Percentiles rank a stretch among this genome's conserved stretches.
Evolutionary conservation across 257 asterid genomes (phyloP).

Genomic region (Gentiana macrophylla): DNA sequence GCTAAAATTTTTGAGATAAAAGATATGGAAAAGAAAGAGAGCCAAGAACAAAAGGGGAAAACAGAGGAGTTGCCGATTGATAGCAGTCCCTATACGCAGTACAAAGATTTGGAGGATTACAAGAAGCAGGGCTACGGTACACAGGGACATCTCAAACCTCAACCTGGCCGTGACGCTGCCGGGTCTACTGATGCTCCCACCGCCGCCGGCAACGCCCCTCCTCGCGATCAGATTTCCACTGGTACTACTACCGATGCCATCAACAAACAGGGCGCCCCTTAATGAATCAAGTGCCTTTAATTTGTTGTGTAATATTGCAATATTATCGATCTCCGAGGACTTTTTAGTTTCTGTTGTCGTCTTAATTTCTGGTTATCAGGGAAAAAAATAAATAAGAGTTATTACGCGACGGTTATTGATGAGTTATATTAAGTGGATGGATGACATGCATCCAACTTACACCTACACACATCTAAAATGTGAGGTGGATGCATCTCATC

Average conservation of each 20-base stretch:
- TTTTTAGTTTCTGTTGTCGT: not conserved
- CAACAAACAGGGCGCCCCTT: constrained; percentile 23
- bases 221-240: constrained; percentile 23
- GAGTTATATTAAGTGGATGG: too few relatives aligned
- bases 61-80: constrained; percentile 53
- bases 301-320: too few relatives aligned
- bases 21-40: constrained; percentile 30
- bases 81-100: constrained; percentile 78
- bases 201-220: constrained; percentile 19
- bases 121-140: constrained; percentile 75
- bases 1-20: not conserved
- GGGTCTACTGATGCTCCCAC: constrained; percentile 84
- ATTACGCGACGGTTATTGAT: too few relatives aligned
- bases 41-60: constrained; percentile 12
- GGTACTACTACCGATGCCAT: constrained; percentile 29
- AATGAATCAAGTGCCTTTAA: not conserved
- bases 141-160: constrained; percentile 62
- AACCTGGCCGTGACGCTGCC: constrained; percentile 81
- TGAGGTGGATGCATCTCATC: too few relatives aligned
- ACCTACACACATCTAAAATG: too few relatives aligned
- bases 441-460: too few relatives aligned
- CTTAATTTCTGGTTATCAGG: too few relatives aligned
- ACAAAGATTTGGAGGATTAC: constrained; percentile 80
- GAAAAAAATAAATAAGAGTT: too few relatives aligned
- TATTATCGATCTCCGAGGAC: too few relatives aligned